Base-by-base conservation (phyloP, 2,329 filamentous ascomycete genomes). In the Trichoderma asperellum region DNA sequence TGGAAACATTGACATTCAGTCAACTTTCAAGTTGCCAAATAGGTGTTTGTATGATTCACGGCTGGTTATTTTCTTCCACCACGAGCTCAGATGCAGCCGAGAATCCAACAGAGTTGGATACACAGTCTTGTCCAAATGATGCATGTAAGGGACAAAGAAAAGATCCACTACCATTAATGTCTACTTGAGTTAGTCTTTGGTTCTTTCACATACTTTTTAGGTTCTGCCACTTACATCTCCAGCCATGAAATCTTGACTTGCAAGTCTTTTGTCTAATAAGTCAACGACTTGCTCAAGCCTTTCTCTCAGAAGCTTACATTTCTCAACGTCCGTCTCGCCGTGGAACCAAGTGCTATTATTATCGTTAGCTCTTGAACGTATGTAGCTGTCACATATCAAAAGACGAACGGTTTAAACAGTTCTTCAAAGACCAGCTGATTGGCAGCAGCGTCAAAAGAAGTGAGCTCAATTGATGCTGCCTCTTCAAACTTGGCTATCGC, bases 61-160 rank as follows among this genome's bases (percentile, higher is more conserved):
- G 16, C 34, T 40, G 2, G 24, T 64, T 12, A 64, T 43, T 11
- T 5, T 64, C 18, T 24, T 40, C 61, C 61, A 64, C 61, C 61
- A 64, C n/a, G 21, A 21, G 5, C 21, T 40, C 10, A 64, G 34
- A 56, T 55, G 34, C 10, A 49, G 49, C 10, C 34, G 61, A 16
- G 34, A 40, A 18, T 56, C 3, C 27, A 64, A 4, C 34, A 56
- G 29, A 2, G 47, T 40, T 29, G 61, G 61, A 4, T 55, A 64
- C 8, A 56, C 49, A 2, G 34, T 64, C 52, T 21, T 16, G 32
- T 29, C 34, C 34, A 64, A 18, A 43, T 64, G 61, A 24, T 64
- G 61, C 61, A 55, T 64, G 18, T 56, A 64, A 32, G 61, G 34
- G 18, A 64, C 34, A 32, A 64, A 64, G 16, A 64, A 64, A 16